phyloP scores from a whole-genome alignment of 2,329 filamentous ascomycete genomes.

The Teratosphaeriaceae sp. region DNA sequence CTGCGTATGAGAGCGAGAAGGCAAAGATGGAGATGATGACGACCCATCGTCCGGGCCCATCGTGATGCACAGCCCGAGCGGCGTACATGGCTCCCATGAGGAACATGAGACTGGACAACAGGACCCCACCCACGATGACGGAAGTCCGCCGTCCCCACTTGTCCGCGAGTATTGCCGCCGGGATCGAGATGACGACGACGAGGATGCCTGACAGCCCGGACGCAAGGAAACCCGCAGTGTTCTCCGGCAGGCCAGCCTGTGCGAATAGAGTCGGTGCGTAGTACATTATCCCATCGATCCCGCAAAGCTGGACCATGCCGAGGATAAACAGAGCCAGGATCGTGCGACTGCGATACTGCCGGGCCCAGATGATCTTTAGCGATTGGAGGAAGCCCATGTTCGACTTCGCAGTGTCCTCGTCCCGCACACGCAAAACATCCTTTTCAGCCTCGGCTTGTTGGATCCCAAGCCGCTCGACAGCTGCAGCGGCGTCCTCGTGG shows the following conservation, averaged over 20 bases:
- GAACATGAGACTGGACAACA: constrained; percentile 46
- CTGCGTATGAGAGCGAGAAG: constrained; percentile 41
- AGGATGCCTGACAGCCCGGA: constrained; percentile 52
- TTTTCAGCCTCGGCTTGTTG: constrained; percentile 33
- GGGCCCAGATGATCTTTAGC: neutral
- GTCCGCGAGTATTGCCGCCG: constrained; percentile 48
- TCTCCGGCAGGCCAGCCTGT: constrained; percentile 48
- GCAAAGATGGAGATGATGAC: constrained; percentile 45
- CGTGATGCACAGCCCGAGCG: neutral
- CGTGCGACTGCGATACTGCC: constrained; percentile 36
- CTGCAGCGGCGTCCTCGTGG: constrained; percentile 38
- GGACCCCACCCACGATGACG: constrained; percentile 49
- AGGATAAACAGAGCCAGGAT: constrained; percentile 51
- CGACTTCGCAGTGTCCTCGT: constrained; percentile 7
- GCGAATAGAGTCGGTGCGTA: constrained; percentile 54
- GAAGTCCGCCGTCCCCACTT: constrained; percentile 49
- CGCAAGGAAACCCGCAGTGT: constrained; percentile 50
- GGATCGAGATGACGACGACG: constrained; percentile 49
- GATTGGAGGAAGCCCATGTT: constrained; percentile 7
- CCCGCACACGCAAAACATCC: constrained; percentile 34
- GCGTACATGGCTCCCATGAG: constrained; percentile 51
- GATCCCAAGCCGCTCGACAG: constrained; percentile 34
- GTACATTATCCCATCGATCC: constrained; percentile 58
- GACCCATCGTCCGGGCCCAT: constrained; percentile 39
- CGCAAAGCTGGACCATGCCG: constrained; percentile 53